Evolutionary conservation across 192 early-diverging fungal species (phyloP).

Genomic region (Phlyctochytrium arcticum): DNA sequence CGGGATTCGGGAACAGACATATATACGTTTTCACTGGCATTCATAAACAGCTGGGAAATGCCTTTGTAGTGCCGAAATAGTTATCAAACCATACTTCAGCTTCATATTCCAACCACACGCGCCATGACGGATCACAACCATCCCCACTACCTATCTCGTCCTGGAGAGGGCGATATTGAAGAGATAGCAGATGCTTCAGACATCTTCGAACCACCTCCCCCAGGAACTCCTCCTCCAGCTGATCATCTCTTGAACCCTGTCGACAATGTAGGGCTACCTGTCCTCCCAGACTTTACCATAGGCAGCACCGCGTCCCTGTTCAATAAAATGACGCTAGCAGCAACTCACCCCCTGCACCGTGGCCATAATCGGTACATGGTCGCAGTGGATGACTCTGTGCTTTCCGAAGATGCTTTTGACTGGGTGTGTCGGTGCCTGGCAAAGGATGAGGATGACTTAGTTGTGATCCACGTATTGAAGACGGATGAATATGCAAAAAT

Average conservation of each 20-base stretch:
- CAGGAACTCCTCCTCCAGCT: background rate
- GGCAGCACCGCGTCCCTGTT: background rate
- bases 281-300: background rate
- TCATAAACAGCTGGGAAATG: too few species aligned
- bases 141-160: background rate
- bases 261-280: background rate
- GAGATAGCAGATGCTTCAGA: background rate
- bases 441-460: background rate
- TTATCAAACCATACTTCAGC: background rate
- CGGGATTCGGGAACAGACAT: too few species aligned
- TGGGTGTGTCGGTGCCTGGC: background rate
- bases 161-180: background rate
- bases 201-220: constrained; percentile 5
- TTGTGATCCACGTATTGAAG: background rate
- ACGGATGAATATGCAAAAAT: background rate
- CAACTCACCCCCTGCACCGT: too few species aligned
- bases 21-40: too few species aligned
- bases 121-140: background rate
- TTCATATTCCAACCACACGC: background rate
- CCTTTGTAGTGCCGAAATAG: too few species aligned
- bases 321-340: too few species aligned
- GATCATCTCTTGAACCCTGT: background rate
- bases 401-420: background rate
- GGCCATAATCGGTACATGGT: too few species aligned
- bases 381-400: background rate